These are phyloP conservation scores for Cystofilobasidium bisporidii DNA, from an alignment of 768 basidiomycete species.

Conservation along the genomic window DNA sequence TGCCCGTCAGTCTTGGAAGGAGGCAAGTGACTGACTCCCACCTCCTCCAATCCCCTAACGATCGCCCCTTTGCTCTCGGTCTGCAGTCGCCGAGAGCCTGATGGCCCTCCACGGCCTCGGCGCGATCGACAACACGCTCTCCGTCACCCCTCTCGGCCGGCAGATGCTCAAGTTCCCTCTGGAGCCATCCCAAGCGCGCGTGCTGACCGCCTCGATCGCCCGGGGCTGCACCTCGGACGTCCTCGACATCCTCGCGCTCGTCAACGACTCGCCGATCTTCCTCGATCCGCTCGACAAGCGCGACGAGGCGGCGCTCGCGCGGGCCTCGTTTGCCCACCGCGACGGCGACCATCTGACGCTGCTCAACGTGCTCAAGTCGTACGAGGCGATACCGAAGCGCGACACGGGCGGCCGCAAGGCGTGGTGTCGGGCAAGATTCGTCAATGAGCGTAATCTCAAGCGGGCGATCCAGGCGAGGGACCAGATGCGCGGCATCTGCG, in stretches of 20 bases:
- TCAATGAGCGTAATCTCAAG: conserved; percentile 70
- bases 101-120: conserved; percentile 60
- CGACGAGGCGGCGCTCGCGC: conserved; percentile 54
- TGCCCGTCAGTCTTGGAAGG: too few species aligned
- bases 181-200: conserved; percentile 72
- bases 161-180: conserved; percentile 85
- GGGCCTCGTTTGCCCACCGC: conserved; percentile 68
- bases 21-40: background rate
- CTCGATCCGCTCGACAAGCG: conserved; percentile 56
- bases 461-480: conserved; percentile 70
- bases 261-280: conserved; percentile 71
- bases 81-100: conserved; percentile 39
- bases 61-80: background rate
- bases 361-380: conserved; percentile 73
- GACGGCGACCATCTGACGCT: conserved; percentile 86
- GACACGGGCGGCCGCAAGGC: conserved; percentile 43
- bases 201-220: conserved; percentile 65
- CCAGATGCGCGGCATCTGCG: conserved; percentile 63
- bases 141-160: conserved; percentile 63
- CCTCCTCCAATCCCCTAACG: background rate
- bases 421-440: conserved; percentile 76
- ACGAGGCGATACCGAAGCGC: conserved; percentile 45
- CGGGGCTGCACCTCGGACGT: conserved; percentile 67
- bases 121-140: conserved; percentile 59
- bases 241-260: conserved; percentile 73